Percentiles rank a stretch among this genome's conserved stretches.
phyloP scores from a whole-genome alignment of 2,329 filamentous ascomycete genomes.

The Orbilia brochopaga region DNA sequence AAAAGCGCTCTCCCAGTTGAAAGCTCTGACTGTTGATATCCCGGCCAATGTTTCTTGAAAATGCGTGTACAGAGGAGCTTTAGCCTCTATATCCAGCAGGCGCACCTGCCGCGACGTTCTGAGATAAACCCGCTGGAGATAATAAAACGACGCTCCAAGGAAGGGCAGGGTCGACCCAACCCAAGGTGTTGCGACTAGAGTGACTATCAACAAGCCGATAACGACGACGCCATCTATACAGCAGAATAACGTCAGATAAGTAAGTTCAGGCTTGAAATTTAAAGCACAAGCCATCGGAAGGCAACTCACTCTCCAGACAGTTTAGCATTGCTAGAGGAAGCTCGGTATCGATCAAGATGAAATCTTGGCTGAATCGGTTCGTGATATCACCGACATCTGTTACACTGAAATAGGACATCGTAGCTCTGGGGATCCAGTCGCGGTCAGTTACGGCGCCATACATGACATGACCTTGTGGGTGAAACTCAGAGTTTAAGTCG shows the following conservation, averaged over 20 bases:
- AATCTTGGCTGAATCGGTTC: slow-evolving; percentile 57
- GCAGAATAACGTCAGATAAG: too few species aligned
- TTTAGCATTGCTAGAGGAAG: slow-evolving; percentile 56
- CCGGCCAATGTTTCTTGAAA: slow-evolving; percentile 55
- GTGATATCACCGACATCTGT: slow-evolving; percentile 57
- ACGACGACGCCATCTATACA: slow-evolving; percentile 20
- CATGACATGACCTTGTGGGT: not conserved
- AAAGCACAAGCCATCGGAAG: not conserved
- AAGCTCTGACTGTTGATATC: slow-evolving; percentile 52
- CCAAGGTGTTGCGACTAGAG: slow-evolving; percentile 43
- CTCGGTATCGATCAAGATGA: slow-evolving; percentile 57
- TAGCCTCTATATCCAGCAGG: slow-evolving; percentile 60
- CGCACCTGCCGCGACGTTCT: slow-evolving; percentile 60
- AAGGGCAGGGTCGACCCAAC: slow-evolving; percentile 55
- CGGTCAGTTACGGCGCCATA: not conserved
- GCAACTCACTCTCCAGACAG: slow-evolving; percentile 1
- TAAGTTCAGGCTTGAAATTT: too few species aligned
- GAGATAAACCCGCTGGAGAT: slow-evolving; percentile 58
- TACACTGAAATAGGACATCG: slow-evolving; percentile 55
- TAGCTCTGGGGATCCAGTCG: slow-evolving; percentile 5
- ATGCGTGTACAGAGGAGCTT: slow-evolving; percentile 59
- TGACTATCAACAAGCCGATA: slow-evolving; percentile 21
- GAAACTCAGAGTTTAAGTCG: too few species aligned
- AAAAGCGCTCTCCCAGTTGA: slow-evolving; percentile 41
- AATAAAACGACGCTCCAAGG: slow-evolving; percentile 53